phyloP scores from a whole-genome alignment of 2,329 filamentous ascomycete species.

The Nemania diffusa region DNA sequence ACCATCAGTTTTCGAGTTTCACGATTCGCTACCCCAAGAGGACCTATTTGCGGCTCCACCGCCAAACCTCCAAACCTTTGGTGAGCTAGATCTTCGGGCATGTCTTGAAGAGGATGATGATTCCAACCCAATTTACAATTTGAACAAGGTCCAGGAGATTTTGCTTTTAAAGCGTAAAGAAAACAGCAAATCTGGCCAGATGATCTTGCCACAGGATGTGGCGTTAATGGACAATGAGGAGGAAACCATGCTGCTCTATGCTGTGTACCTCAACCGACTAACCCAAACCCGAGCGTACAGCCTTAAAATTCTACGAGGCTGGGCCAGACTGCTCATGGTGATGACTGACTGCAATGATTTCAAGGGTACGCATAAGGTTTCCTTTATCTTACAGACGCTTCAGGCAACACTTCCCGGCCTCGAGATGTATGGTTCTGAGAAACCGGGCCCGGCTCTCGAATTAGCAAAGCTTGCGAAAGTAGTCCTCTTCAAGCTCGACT shows the following conservation, averaged over 20 bases:
- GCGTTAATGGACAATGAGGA: constrained; percentile 68
- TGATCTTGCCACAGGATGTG: constrained; percentile 62
- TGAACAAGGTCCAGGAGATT: constrained; percentile 78
- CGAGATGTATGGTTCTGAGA: constrained; percentile 77
- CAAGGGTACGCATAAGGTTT: constrained; percentile 74
- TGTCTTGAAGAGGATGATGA: constrained; percentile 72
- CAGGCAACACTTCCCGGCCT: constrained; percentile 90
- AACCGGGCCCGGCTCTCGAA: constrained; percentile 76
- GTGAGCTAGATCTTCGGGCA: constrained; percentile 72
- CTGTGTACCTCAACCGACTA: constrained; percentile 71
- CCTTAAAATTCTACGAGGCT: constrained; percentile 78
- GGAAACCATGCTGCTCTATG: constrained; percentile 66
- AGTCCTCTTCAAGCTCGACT: constrained; percentile 76
- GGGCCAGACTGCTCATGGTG: constrained; percentile 85
- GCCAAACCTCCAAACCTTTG: constrained; percentile 69
- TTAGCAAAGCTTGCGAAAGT: constrained; percentile 80
- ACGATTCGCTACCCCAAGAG: constrained; percentile 79
- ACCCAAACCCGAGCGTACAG: constrained; percentile 67
- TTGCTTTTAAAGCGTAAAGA: constrained; percentile 76
- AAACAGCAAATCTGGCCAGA: constrained; percentile 59
- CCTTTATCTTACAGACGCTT: constrained; percentile 85
- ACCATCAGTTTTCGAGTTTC: constrained; percentile 87
- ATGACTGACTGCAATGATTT: constrained; percentile 86
- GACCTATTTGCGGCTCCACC: constrained; percentile 61
- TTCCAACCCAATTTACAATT: constrained; percentile 69